Evolutionary conservation across 257 asterid genomes (phyloP).

Genomic region (Asclepias syriaca): DNA sequence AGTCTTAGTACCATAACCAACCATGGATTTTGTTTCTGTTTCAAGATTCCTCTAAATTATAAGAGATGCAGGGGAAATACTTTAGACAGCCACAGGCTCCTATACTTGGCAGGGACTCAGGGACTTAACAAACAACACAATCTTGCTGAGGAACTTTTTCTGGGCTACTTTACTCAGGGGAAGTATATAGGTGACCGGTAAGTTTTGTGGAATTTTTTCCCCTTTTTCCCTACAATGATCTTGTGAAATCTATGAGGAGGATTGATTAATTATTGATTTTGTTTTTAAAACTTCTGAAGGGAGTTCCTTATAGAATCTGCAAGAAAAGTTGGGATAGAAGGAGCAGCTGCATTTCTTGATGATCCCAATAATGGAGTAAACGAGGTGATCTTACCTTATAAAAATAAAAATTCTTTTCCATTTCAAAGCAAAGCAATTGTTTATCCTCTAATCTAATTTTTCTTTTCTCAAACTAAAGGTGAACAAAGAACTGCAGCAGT

Average conservation of each 20-base stretch:
- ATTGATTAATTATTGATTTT: not conserved
- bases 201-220: not conserved
- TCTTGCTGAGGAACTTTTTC: slow-evolving; percentile 63
- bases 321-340: slow-evolving; percentile 73
- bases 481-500: slow-evolving; percentile 47
- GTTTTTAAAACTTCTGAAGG: slow-evolving; percentile 29
- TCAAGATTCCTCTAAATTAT: slow-evolving; percentile 3
- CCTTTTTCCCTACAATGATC: not conserved
- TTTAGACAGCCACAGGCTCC: slow-evolving; percentile 64
- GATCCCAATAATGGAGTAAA: slow-evolving; percentile 76
- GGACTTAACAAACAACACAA: slow-evolving; percentile 66
- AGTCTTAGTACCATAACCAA: slow-evolving; percentile 19
- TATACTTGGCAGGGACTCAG: slow-evolving; percentile 57
- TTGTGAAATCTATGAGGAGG: too few species aligned
- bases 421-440: not conserved
- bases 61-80: slow-evolving; percentile 52
- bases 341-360: slow-evolving; percentile 84
- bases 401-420: not conserved
- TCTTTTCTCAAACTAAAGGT: slow-evolving; percentile 32
- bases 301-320: slow-evolving; percentile 68
- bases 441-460: not conserved
- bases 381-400: slow-evolving; percentile 42
- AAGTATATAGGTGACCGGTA: slow-evolving; percentile 83
- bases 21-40: not conserved
- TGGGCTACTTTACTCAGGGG: slow-evolving; percentile 78